Evolutionary conservation across 2,329 filamentous ascomycete genomes (phyloP).

Genomic region (Apiospora marii): DNA sequence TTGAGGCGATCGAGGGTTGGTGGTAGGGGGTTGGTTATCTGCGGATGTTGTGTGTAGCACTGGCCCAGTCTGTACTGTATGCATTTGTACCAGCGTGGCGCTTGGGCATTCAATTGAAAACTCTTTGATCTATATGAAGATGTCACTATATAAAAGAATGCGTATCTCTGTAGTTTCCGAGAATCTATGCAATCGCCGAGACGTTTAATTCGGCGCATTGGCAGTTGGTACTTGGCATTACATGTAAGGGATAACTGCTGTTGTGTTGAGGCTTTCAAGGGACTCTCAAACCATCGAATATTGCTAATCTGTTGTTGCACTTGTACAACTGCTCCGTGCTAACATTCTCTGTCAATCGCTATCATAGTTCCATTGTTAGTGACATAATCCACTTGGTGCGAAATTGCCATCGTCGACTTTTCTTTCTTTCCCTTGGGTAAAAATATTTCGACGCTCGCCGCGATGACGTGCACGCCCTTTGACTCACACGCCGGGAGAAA

Average conservation of each 20-base stretch:
- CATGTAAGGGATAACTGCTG: background rate
- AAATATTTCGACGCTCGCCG: background rate
- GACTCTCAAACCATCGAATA: background rate
- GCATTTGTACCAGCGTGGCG: background rate
- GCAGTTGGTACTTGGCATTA: background rate
- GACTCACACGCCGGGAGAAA: slow-evolving; percentile 14
- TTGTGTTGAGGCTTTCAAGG: background rate
- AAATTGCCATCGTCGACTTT: background rate
- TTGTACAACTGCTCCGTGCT: background rate
- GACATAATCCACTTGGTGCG: background rate
- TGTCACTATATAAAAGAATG: background rate
- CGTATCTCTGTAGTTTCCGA: too few species aligned
- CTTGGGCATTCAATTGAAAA: background rate
- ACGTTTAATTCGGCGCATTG: background rate
- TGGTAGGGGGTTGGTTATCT: background rate
- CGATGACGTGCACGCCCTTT: slow-evolving; percentile 2
- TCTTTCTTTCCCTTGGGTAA: background rate
- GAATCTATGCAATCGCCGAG: too few species aligned
- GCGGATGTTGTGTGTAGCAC: too few species aligned
- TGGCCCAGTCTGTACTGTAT: background rate
- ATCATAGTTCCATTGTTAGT: background rate
- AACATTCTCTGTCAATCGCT: background rate
- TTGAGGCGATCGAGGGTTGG: slow-evolving; percentile 43
- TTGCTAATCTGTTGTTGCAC: background rate
- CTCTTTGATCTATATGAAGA: background rate